phyloP scores from a whole-genome alignment of 495 filamentous ascomycete species.

The Penicillium flavigenum region DNA sequence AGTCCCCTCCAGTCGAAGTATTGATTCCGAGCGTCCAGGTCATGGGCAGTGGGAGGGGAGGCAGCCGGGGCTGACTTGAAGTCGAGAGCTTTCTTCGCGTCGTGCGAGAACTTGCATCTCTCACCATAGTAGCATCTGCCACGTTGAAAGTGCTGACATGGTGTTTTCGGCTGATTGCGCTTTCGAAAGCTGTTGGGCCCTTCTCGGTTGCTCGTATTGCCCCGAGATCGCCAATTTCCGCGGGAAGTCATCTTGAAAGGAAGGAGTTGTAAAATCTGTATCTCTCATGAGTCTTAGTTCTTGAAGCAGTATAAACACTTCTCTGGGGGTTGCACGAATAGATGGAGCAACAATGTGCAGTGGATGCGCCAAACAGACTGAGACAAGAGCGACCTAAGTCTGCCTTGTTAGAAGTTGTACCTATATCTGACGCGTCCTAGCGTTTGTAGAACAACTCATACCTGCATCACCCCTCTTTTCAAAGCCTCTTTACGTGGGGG shows the following conservation, averaged over 20 bases:
- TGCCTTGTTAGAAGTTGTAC: no score
- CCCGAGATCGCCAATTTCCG: constrained; percentile 14
- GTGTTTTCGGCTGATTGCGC: constrained; percentile 1
- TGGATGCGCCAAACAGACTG: no score
- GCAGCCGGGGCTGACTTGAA: not conserved
- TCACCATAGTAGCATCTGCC: constrained; percentile 15
- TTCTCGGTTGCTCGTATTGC: constrained; percentile 8
- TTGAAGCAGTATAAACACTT: no score
- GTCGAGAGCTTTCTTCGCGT: constrained; percentile 4
- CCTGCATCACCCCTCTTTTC: no score
- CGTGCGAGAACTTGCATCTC: constrained; percentile 15
- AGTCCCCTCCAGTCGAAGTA: constrained; percentile 17
- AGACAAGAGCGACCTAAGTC: no score
- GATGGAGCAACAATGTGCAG: no score
- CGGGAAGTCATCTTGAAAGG: not conserved
- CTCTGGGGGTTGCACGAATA: no score
- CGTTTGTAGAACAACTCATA: no score
- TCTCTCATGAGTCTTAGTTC: no score
- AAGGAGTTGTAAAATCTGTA: no score
- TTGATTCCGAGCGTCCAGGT: constrained; percentile 15
- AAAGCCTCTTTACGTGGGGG: no score
- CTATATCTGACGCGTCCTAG: no score
- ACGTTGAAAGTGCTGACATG: constrained; percentile 14
- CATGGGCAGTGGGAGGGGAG: not conserved
- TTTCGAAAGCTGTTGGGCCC: constrained; percentile 9